Evolutionary conservation across 1,284 basidiomycete species (phyloP).

Genomic region (Puccinia hordei): DNA sequence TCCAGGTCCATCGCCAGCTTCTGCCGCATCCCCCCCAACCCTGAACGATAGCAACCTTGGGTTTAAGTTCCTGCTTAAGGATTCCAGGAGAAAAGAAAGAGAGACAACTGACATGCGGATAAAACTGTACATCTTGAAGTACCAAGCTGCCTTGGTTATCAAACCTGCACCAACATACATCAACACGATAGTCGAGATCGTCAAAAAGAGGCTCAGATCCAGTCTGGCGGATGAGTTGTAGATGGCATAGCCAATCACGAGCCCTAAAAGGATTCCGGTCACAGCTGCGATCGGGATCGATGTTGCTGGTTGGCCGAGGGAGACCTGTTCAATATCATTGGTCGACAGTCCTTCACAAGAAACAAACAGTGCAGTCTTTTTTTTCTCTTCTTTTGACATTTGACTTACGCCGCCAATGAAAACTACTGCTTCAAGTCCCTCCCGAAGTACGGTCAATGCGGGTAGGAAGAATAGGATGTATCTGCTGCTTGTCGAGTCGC

Average conservation of each 20-base stretch:
- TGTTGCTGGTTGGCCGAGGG: constrained; percentile 74
- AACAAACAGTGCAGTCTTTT: not conserved
- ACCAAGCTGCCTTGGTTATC: constrained; percentile 40
- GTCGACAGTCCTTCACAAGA: not conserved
- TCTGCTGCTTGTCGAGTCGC: constrained; percentile 60
- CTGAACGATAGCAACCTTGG: constrained; percentile 54
- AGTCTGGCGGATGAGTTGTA: constrained; percentile 74
- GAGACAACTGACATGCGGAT: constrained; percentile 30
- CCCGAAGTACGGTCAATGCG: constrained; percentile 82
- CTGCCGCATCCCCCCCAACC: constrained; percentile 75
- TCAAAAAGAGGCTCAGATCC: constrained; percentile 61
- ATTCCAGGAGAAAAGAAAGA: not conserved
- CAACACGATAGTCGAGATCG: constrained; percentile 34
- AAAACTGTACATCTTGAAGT: constrained; percentile 47
- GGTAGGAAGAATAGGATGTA: constrained; percentile 86
- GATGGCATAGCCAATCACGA: constrained; percentile 68
- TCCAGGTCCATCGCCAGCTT: constrained; percentile 78
- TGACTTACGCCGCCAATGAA: constrained; percentile 79
- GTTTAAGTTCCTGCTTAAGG: not conserved
- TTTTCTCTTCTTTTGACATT: no score
- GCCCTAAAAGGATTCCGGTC: constrained; percentile 75
- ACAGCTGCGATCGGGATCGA: constrained; percentile 87
- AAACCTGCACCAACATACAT: constrained; percentile 49
- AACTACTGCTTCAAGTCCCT: constrained; percentile 88
- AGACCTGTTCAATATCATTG: constrained; percentile 62